Evolutionary conservation across 1,284 basidiomycete species (phyloP).

Genomic region (Ceratobasidium sp.): DNA sequence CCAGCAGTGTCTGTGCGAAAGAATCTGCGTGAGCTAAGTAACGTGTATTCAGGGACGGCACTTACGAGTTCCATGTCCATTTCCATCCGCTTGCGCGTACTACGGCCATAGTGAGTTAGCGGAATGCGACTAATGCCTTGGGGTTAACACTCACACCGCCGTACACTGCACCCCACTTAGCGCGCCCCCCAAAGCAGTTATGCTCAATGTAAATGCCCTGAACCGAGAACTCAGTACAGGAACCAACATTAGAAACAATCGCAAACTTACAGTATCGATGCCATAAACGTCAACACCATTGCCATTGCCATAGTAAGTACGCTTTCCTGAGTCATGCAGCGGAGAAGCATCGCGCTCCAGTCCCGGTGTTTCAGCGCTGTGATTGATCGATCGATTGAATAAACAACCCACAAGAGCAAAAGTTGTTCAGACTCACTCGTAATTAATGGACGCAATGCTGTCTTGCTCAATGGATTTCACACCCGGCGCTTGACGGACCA

Average conservation of each 20-base stretch:
- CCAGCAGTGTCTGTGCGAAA: conserved; percentile 54
- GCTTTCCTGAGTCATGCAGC: too few species aligned
- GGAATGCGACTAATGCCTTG: too few species aligned
- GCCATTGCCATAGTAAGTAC: background rate
- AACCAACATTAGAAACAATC: background rate
- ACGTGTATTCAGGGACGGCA: conserved; percentile 9
- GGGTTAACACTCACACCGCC: background rate
- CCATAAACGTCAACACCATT: conserved; percentile 24
- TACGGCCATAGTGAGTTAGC: background rate
- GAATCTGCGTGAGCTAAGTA: background rate
- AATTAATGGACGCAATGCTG: conserved; percentile 15
- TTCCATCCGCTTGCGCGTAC: conserved; percentile 15
- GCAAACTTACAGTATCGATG: conserved; percentile 27
- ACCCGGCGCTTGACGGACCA: conserved; percentile 16
- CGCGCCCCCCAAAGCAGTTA: conserved; percentile 32
- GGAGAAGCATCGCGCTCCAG: background rate
- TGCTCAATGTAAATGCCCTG: conserved; percentile 31
- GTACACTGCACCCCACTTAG: conserved; percentile 3
- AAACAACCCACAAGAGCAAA: background rate
- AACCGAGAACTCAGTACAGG: conserved; percentile 27
- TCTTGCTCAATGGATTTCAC: conserved; percentile 43
- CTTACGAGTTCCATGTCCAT: conserved; percentile 44
- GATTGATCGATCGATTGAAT: background rate
- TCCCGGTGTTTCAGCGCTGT: background rate
- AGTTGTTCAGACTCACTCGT: conserved; percentile 7